phyloP scores from a whole-genome alignment of 345 rosid species.

The Eucalyptus decipiens region DNA sequence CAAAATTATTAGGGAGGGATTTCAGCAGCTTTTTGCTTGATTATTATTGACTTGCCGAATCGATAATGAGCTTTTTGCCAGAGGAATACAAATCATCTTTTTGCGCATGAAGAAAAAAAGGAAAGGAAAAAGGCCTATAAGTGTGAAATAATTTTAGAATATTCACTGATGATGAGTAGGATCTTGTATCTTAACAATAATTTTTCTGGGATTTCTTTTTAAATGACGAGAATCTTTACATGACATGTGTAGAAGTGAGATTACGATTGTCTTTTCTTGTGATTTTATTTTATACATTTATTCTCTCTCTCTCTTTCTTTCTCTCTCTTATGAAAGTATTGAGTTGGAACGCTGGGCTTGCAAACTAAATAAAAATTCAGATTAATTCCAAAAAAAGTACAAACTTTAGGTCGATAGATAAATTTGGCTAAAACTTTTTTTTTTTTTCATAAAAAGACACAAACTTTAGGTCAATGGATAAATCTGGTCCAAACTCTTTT shows the following conservation, averaged over 20 bases:
- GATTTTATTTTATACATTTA: not conserved
- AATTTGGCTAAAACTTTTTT: too few relatives aligned
- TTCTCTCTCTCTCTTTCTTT: not conserved
- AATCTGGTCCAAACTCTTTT: too few relatives aligned
- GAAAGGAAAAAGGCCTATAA: not conserved
- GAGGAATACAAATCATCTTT: not conserved
- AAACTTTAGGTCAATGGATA: fast-evolving
- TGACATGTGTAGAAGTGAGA: not conserved
- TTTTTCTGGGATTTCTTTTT: not conserved
- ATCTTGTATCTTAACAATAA: not conserved
- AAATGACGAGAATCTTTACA: not conserved
- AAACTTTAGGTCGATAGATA: fast-evolving
- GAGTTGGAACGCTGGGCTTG: not conserved
- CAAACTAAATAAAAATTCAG: not conserved
- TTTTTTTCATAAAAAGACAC: too few relatives aligned
- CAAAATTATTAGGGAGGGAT: not conserved
- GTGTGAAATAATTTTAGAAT: not conserved
- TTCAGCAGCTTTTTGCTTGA: not conserved
- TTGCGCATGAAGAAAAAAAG: not conserved
- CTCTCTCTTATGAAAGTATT: not conserved
- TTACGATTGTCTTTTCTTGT: not conserved
- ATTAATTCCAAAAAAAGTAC: too few relatives aligned
- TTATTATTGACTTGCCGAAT: not conserved
- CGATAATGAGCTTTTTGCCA: not conserved
- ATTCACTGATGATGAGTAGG: not conserved